These are phyloP conservation scores for Casuarina glauca DNA, from an alignment of 306 rosid species.

Conservation along the genomic window DNA sequence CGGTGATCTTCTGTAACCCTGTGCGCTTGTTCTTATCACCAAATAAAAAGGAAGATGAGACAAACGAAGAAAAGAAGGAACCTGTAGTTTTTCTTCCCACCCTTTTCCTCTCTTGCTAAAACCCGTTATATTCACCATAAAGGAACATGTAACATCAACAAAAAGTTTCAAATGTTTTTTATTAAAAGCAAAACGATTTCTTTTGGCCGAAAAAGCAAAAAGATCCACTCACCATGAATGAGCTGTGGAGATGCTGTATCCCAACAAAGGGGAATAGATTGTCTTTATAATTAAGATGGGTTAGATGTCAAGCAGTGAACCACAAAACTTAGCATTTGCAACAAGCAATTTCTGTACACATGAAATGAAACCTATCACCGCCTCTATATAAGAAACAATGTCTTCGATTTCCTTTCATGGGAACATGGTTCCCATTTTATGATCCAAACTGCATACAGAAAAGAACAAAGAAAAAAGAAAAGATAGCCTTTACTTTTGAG, in stretches of 20 bases:
- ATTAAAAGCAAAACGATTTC: conserved; percentile 21
- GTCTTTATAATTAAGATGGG: not conserved
- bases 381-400: no score
- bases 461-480: not conserved
- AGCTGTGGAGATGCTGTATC: not conserved
- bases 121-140: not conserved
- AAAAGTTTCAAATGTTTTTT: conserved; percentile 34
- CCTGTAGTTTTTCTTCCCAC: not conserved
- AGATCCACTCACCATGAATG: not conserved
- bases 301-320: not conserved
- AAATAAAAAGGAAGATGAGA: not conserved
- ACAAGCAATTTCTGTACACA: no score
- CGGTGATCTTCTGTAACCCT: not conserved
- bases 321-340: no score
- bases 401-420: no score
- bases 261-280: not conserved
- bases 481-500: not conserved
- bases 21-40: not conserved
- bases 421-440: no score
- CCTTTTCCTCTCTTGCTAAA: not conserved
- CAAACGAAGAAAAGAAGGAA: not conserved
- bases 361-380: no score
- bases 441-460: not conserved
- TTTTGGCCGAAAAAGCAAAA: conserved; percentile 5
- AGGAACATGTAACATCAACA: conserved; percentile 21